These are phyloP conservation scores for Diatrype stigma DNA, from an alignment of 2,329 filamentous ascomycete genomes.

Conservation along the genomic window DNA sequence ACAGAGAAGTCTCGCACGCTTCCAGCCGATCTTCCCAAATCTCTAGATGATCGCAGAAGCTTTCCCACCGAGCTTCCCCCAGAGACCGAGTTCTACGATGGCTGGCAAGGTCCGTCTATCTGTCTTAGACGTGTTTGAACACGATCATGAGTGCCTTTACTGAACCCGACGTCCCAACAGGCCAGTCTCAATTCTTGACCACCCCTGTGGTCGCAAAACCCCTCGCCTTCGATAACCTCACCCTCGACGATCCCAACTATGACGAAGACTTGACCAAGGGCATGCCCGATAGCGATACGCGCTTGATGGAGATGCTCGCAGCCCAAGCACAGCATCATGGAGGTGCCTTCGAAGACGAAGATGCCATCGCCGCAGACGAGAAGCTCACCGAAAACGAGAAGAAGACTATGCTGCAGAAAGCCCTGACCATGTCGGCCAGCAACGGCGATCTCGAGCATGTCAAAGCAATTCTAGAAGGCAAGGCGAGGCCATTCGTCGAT, in stretches of 20 bases:
- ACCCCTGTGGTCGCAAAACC: conserved; percentile 81
- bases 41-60: conserved; percentile 79
- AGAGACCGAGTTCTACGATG: conserved; percentile 98
- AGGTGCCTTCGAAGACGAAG: conserved; percentile 71
- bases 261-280: conserved; percentile 61
- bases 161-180: conserved; percentile 40
- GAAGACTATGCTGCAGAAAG: conserved; percentile 75
- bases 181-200: conserved; percentile 92
- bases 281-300: conserved; percentile 71
- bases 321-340: conserved; percentile 85
- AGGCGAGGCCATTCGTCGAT: conserved; percentile 72
- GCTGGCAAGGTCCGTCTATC: conserved; percentile 75
- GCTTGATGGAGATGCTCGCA: conserved; percentile 93
- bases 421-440: conserved; percentile 90
- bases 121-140: conserved; percentile 1
- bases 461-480: conserved; percentile 67
- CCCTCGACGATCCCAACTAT: conserved; percentile 73
- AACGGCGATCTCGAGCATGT: conserved; percentile 89
- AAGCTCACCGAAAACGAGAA: conserved; percentile 74
- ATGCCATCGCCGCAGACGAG: conserved; percentile 70
- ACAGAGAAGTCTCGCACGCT: conserved; percentile 47
- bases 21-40: conserved; percentile 83
- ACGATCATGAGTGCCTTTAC: not conserved
- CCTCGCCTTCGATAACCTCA: conserved; percentile 74
- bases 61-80: conserved; percentile 62